Base-by-base conservation (phyloP, 1,284 basidiomycete genomes). In the Trichosporon faecale region DNA sequence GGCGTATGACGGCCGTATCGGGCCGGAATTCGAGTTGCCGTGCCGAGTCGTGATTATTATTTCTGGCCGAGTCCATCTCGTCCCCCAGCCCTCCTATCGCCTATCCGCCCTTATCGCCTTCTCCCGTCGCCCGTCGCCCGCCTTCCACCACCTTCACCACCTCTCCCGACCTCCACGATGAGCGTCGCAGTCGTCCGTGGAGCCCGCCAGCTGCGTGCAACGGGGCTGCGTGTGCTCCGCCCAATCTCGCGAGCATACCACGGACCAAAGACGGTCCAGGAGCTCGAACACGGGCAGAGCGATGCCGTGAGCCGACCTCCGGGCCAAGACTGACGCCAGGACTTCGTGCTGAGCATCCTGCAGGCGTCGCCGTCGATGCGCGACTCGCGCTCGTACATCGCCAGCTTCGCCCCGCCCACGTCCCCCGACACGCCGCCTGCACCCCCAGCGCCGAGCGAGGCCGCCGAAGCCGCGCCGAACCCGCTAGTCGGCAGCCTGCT, bases 331-430 rank as follows among this genome's bases (percentile, higher is more conserved):
- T 69, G 46, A 70, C 49, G n/a, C 0, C 70, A 99, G 95, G 95
- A 98, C 79, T 95, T 99, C 79, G 96, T 99, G 80, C 85, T 99
- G 67, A 96, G 94, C 64, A 92, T 99, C 77, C 87, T 99, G 67
- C 90, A 92, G 74, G 92, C 97, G 44, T 94, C 94, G 72, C 95
- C 97, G 9, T 98, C 96, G 1, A 84, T 91, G 68, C 88, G 97
- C 76, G 97, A 99, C 83, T 92, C 94, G 49, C 91, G 90, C 70
- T 89, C 90, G 0, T 99, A 98, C 83, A 88, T 98, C 16, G 91
- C 90, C 55, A 92, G 90, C 35, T 98, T 99, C 74, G 85, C 84
- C 12, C 84, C 84, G 86, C 86, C 64, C 69, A 29, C 75, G 65
- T 33, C 76, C 74, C 64, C 67, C 68, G 63, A 70, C 77, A 21